These are phyloP conservation scores for Thalassiosira hispida DNA, from an alignment of 352 stramenopile species.

Conservation along the genomic window DNA sequence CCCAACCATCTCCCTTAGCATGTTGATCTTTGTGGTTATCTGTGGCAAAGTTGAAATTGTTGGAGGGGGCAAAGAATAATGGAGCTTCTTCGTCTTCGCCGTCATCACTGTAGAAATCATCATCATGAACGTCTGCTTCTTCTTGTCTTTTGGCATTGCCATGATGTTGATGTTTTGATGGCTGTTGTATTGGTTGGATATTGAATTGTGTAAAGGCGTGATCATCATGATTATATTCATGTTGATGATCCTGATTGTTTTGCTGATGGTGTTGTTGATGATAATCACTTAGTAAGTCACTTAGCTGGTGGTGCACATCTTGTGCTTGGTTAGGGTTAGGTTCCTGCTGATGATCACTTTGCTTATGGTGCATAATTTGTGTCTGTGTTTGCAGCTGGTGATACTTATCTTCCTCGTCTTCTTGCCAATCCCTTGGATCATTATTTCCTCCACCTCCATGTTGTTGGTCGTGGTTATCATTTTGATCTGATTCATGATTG, in stretches of 20 bases:
- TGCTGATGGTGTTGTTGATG: no score
- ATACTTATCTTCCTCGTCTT: not conserved
- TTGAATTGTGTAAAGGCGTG: constrained; percentile 13
- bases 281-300: no score
- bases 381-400: not conserved
- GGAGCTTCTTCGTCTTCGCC: constrained; percentile 20
- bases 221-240: not conserved
- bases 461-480: not conserved
- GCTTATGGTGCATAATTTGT: no score
- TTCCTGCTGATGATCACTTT: not conserved
- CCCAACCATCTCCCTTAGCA: constrained; percentile 3
- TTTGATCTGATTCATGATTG: constrained; percentile 1
- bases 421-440: not conserved
- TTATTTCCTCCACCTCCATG: no score
- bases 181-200: constrained; percentile 6
- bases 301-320: no score
- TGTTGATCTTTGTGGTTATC: not conserved
- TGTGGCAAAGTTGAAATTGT: constrained; percentile 30
- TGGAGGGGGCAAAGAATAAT: constrained; percentile 20
- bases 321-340: no score
- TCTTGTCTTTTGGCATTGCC: not conserved
- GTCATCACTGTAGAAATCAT: not conserved
- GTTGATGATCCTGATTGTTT: not conserved
- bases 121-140: not conserved
- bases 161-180: not conserved